Conservation (phyloP, 768 basidiomycete species). For the Agrocybe praecox region DNA sequence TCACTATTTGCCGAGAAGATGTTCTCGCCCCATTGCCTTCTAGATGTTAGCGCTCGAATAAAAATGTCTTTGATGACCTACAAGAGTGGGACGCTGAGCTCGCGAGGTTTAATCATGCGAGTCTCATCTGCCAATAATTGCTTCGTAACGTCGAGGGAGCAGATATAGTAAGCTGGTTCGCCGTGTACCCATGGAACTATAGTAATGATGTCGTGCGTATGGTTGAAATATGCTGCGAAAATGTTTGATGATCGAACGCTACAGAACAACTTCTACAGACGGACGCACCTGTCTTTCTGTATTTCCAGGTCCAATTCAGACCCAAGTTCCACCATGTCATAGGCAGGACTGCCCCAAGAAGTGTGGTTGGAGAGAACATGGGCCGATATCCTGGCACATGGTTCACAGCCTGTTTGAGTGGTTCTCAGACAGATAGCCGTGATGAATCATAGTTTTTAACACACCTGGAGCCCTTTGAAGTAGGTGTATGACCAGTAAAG, state of each 20-base stretch:
- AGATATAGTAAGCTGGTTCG: conserved; percentile 16
- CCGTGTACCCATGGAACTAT: conserved; percentile 23
- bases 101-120: conserved; percentile 15
- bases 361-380: conserved; percentile 3
- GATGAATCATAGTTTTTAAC: too few species aligned
- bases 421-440: not conserved
- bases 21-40: conserved; percentile 14
- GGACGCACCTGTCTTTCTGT: conserved; percentile 3
- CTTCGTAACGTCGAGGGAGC: conserved; percentile 24
- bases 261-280: too few species aligned
- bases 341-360: conserved; percentile 3
- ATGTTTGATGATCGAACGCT: too few species aligned
- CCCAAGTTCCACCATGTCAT: conserved; percentile 6
- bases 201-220: conserved; percentile 24
- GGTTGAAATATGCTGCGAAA: conserved; percentile 22
- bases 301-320: conserved; percentile 2
- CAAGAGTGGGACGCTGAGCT: not conserved
- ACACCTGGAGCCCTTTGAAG: not conserved
- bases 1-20: conserved; percentile 5
- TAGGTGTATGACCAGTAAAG: not conserved
- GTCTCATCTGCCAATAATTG: conserved; percentile 22
- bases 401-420: not conserved
- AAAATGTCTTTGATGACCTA: not conserved
- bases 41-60: not conserved
- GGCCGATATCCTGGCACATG: conserved; percentile 6